A percentile compares a stretch with the other conserved stretches of the same genome.
These are phyloP conservation scores for Didymella exigua DNA, from an alignment of 2,329 filamentous ascomycete genomes.

Conservation along the genomic window DNA sequence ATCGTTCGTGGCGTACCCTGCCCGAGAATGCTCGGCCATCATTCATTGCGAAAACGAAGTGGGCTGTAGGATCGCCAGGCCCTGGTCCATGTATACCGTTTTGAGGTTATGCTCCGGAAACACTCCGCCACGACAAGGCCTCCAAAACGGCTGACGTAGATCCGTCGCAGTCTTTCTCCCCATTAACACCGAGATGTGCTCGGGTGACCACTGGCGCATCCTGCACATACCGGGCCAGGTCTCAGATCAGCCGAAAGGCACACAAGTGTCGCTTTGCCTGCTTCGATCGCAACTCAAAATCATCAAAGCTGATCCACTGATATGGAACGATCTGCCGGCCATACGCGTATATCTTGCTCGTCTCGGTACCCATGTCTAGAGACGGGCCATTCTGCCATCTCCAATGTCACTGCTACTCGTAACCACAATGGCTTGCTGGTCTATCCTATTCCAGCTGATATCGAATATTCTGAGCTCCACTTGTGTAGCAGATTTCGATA, in stretches of 20 bases:
- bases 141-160: conserved; percentile 42
- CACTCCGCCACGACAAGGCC: conserved; percentile 41
- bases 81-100: conserved; percentile 39
- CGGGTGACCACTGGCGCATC: conserved; percentile 36
- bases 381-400: conserved; percentile 8
- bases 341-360: conserved; percentile 21
- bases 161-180: conserved; percentile 38
- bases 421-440: conserved; percentile 15
- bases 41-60: conserved; percentile 20
- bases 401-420: conserved; percentile 8
- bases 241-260: conserved; percentile 46
- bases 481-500: conserved; percentile 20
- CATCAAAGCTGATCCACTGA: conserved; percentile 13
- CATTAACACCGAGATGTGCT: conserved; percentile 29
- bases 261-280: conserved; percentile 19
- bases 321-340: conserved; percentile 30
- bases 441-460: conserved; percentile 25
- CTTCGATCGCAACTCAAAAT: conserved; percentile 11
- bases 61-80: conserved; percentile 20
- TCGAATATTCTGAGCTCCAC: conserved; percentile 20
- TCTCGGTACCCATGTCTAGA: conserved; percentile 23
- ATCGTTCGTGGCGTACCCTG: not conserved
- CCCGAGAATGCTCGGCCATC: conserved; percentile 15
- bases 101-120: conserved; percentile 40
- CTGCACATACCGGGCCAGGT: conserved; percentile 35